Evolutionary conservation across 805 yeast species (phyloP).

Genomic region (Kazachstania taianensis): DNA sequence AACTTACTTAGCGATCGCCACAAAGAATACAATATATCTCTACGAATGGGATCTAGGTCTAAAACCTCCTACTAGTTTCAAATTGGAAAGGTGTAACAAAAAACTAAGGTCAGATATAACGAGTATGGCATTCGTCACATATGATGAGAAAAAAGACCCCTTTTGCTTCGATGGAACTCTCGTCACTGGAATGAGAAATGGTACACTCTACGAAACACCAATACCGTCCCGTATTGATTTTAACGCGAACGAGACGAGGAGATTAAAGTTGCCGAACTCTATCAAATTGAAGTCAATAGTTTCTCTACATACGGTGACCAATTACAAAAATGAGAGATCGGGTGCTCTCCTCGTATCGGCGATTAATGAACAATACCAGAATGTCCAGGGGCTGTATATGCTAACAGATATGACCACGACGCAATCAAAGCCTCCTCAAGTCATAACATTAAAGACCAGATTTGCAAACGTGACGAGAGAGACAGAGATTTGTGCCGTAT

Average conservation of each 20-base stretch:
- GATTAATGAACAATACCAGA: not conserved
- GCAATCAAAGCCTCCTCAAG: not conserved
- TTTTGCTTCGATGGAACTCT: too few species aligned
- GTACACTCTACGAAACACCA: too few species aligned
- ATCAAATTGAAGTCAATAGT: conserved; percentile 3
- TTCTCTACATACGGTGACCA: conserved; percentile 5
- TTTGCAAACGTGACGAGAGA: conserved; percentile 13
- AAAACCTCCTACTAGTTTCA: too few species aligned
- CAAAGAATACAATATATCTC: not conserved
- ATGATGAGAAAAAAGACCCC: too few species aligned
- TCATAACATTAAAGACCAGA: conserved; percentile 9
- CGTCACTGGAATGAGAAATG: too few species aligned
- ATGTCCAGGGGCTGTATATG: not conserved
- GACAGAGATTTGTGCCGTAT: conserved; percentile 12
- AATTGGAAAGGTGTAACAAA: too few species aligned
- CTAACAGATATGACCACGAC: not conserved
- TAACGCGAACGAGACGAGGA: not conserved
- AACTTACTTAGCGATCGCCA: conserved; percentile 1
- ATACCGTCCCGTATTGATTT: too few species aligned
- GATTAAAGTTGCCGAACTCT: not conserved
- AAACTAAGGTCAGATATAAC: too few species aligned
- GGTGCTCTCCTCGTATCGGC: not conserved
- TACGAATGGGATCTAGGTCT: not conserved
- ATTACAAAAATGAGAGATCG: conserved; percentile 5
- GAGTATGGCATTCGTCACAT: too few species aligned